Conservation (phyloP, 1,284 basidiomycete genomes). For the Ustilago vetiveriae region DNA sequence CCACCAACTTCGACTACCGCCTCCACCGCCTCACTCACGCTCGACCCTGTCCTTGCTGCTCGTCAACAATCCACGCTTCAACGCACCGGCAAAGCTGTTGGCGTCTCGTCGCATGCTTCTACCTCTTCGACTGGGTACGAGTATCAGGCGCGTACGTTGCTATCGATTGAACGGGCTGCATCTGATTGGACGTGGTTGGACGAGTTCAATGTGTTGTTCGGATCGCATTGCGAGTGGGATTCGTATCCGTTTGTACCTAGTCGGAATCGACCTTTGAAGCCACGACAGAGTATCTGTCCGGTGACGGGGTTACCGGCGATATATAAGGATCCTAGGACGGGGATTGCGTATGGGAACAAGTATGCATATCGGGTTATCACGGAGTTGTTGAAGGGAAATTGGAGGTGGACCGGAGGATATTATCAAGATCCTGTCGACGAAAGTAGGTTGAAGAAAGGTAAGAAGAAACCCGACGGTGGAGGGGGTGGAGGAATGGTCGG, state of each 20-base stretch:
- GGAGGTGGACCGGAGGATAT: slow-evolving; percentile 45
- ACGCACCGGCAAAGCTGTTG: not conserved
- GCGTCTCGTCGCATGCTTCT: not conserved
- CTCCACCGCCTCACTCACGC: slow-evolving; percentile 7
- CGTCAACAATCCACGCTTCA: slow-evolving; percentile 16
- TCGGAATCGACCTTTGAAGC: slow-evolving; percentile 68
- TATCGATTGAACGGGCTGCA: slow-evolving; percentile 46
- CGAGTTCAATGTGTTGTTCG: slow-evolving; percentile 80
- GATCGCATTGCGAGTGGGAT: slow-evolving; percentile 71
- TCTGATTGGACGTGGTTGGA: slow-evolving; percentile 71
- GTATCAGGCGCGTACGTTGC: slow-evolving; percentile 48
- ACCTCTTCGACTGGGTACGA: slow-evolving; percentile 4
- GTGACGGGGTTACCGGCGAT: slow-evolving; percentile 70
- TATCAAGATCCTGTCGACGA: not conserved
- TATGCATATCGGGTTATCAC: slow-evolving; percentile 76
- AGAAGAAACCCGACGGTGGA: no score
- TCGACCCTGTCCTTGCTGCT: slow-evolving; percentile 47
- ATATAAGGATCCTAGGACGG: slow-evolving; percentile 79
- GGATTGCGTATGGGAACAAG: slow-evolving; percentile 78
- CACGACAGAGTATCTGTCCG: slow-evolving; percentile 68
- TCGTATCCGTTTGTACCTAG: slow-evolving; percentile 66
- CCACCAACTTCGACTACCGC: not conserved
- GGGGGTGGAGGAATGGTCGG: not conserved
- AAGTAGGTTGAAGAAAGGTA: slow-evolving; percentile 3
- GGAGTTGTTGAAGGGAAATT: slow-evolving; percentile 71